A percentile compares a stretch with the other conserved stretches of the same genome.
Evolutionary conservation across 1,139 yeast genomes (phyloP).

Genomic region (Protomyces inouyei): DNA sequence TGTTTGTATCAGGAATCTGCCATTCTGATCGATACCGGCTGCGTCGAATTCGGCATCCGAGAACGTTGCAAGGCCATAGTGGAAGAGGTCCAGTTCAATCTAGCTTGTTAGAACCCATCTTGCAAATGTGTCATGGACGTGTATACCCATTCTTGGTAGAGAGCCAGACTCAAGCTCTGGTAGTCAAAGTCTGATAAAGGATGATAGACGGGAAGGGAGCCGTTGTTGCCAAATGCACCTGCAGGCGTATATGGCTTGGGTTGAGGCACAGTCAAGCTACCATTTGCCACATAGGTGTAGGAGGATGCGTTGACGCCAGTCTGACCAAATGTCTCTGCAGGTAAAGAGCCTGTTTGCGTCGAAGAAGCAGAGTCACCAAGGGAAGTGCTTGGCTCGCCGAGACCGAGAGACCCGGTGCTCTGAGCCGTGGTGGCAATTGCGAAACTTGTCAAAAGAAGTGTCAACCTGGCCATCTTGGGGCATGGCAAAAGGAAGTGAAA

Average conservation of each 20-base stretch:
- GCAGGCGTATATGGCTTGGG: slow-evolving; percentile 30
- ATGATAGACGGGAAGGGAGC: slow-evolving; percentile 28
- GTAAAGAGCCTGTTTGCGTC: neutral
- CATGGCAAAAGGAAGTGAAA: neutral
- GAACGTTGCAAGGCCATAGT: slow-evolving; percentile 29
- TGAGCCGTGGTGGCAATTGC: neutral
- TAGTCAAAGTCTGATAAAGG: slow-evolving; percentile 31
- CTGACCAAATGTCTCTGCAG: slow-evolving; percentile 19
- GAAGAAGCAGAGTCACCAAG: neutral
- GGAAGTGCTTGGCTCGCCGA: neutral
- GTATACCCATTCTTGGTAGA: slow-evolving; percentile 27
- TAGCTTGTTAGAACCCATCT: neutral
- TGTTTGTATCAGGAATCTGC: slow-evolving; percentile 28
- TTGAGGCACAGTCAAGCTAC: slow-evolving; percentile 21
- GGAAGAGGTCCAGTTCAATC: slow-evolving; percentile 30
- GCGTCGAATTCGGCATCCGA: slow-evolving; percentile 29
- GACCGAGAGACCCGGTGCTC: neutral
- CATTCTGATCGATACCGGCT: slow-evolving; percentile 27
- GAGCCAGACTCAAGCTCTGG: slow-evolving; percentile 29
- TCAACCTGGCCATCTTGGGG: neutral
- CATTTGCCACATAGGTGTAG: slow-evolving; percentile 29
- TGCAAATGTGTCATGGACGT: neutral
- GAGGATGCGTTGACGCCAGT: slow-evolving; percentile 23
- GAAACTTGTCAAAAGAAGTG: neutral
- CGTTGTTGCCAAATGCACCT: slow-evolving; percentile 29